A percentile compares a stretch with the other conserved stretches of the same genome.
Conservation (phyloP, 306 rosid genomes). For the Crataegus laevigata region DNA sequence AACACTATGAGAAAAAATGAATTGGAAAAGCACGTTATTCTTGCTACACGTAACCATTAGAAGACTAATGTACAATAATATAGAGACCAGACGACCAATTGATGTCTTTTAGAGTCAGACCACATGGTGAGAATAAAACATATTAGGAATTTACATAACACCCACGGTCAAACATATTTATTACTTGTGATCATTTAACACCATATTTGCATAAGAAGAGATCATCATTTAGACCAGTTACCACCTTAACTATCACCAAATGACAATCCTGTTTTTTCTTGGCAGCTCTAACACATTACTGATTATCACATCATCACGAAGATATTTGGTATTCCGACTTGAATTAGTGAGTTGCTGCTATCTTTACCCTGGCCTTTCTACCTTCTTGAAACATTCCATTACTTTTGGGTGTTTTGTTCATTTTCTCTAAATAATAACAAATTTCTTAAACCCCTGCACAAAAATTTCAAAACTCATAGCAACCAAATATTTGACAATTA, state of each 20-base stretch:
- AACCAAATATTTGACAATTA: not conserved
- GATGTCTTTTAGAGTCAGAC: not conserved
- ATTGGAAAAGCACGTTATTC: not conserved
- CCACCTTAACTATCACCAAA: not conserved
- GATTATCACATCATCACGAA: not conserved
- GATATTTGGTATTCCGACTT: not conserved
- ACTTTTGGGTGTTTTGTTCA: not conserved
- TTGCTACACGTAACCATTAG: not conserved
- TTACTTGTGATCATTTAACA: not conserved
- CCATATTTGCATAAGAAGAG: not conserved
- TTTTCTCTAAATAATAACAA: not conserved
- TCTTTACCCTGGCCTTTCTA: not conserved
- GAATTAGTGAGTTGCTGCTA: not conserved
- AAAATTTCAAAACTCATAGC: not conserved
- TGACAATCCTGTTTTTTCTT: not conserved
- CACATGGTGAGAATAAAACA: not conserved
- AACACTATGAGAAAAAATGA: not conserved
- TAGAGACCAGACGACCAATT: not conserved
- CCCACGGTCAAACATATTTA: not conserved
- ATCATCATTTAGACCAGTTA: too few species aligned
- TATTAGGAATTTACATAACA: not conserved
- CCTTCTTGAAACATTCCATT: not conserved
- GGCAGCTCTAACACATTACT: not conserved
- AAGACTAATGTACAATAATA: not conserved
- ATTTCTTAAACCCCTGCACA: not conserved